These are phyloP conservation scores for Lycium barbarum DNA, from an alignment of 257 asterid species.

Conservation along the genomic window DNA sequence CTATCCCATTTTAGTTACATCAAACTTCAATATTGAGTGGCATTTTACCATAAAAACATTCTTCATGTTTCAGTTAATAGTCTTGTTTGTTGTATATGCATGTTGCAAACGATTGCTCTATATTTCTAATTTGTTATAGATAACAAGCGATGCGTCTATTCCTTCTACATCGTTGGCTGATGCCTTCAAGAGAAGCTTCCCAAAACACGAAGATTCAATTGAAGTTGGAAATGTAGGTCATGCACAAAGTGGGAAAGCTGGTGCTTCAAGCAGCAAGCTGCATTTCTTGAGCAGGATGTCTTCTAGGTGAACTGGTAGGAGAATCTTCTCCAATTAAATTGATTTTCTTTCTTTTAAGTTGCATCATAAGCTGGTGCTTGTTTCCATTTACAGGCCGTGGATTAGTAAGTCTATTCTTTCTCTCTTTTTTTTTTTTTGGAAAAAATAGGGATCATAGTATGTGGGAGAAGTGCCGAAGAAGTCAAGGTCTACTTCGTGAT, in stretches of 20 bases:
- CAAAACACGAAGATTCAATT: conserved; percentile 35
- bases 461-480: background rate
- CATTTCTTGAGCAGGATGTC: conserved; percentile 36
- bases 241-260: conserved; percentile 33
- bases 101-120: background rate
- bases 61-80: background rate
- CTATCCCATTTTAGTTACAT: background rate
- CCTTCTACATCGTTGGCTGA: conserved; percentile 37
- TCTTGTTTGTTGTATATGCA: conserved; percentile 12
- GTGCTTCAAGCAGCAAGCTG: conserved; percentile 41
- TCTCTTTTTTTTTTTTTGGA: background rate
- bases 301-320: conserved; percentile 38
- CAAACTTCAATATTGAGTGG: background rate
- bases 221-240: conserved; percentile 35
- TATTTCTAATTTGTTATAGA: conserved; percentile 24
- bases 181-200: conserved; percentile 37
- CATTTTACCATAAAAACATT: background rate
- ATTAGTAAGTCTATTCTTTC: background rate
- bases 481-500: conserved; percentile 22
- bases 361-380: background rate
- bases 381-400: conserved; percentile 13
- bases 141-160: conserved; percentile 25
- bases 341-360: conserved; percentile 3
- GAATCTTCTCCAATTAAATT: background rate
- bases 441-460: background rate